phyloP scores from a whole-genome alignment of 768 basidiomycete species.

The Suillus weaverae region DNA sequence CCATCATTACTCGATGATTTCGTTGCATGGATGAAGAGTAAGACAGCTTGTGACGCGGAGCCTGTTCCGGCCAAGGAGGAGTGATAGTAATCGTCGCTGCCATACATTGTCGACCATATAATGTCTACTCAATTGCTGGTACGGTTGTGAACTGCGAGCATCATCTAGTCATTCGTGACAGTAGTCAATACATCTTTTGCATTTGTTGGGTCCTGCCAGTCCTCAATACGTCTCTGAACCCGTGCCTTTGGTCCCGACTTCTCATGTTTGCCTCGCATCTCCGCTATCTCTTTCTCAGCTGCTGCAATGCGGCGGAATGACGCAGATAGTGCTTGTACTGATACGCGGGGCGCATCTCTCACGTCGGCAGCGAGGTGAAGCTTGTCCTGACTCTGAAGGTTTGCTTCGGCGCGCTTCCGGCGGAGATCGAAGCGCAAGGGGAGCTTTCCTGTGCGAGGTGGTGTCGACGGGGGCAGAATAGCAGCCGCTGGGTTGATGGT shows the following conservation, averaged over 20 bases:
- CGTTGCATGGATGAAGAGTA: conserved; percentile 58
- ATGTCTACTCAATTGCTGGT: neutral
- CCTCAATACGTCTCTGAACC: neutral
- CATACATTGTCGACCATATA: neutral
- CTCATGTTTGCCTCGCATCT: neutral
- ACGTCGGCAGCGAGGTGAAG: conserved; percentile 29
- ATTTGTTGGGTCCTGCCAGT: conserved; percentile 1
- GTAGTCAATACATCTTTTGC: conserved; percentile 5
- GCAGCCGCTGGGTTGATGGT: conserved; percentile 10
- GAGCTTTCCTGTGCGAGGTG: conserved; percentile 10
- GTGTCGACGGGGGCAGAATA: neutral
- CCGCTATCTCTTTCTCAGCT: conserved; percentile 9
- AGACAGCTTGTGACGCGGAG: conserved; percentile 7
- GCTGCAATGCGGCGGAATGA: conserved; percentile 5
- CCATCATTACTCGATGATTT: conserved; percentile 82
- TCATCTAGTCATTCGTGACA: conserved; percentile 4
- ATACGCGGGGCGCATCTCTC: conserved; percentile 5
- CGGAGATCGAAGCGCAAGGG: conserved; percentile 26
- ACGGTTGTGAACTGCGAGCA: neutral
- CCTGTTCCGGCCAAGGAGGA: conserved; percentile 7
- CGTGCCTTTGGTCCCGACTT: conserved; percentile 8
- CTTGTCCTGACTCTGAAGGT: conserved; percentile 13
- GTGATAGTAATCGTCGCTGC: neutral
- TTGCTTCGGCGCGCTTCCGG: conserved; percentile 15
- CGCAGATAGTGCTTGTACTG: conserved; percentile 10